phyloP scores from a whole-genome alignment of 1,284 basidiomycete genomes.

The Kwoniella shivajii region DNA sequence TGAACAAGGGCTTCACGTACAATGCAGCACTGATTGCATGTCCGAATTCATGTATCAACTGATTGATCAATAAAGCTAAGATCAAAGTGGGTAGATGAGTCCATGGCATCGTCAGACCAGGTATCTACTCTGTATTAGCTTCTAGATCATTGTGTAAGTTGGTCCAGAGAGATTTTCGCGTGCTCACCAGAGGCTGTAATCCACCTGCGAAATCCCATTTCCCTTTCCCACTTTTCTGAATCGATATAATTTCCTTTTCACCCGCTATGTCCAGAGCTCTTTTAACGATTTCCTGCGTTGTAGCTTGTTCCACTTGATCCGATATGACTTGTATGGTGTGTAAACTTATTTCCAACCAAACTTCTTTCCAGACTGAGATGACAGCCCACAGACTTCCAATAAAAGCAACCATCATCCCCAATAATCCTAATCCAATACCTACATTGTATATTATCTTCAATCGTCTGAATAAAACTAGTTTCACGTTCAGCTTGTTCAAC shows the following conservation, averaged over 20 bases:
- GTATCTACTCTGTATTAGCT: too few relatives aligned
- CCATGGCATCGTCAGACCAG: constrained; percentile 48
- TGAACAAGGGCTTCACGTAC: constrained; percentile 26
- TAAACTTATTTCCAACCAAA: constrained; percentile 12
- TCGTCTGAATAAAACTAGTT: background rate
- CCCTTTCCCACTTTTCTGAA: background rate
- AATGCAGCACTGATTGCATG: constrained; percentile 48
- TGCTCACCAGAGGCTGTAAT: constrained; percentile 37
- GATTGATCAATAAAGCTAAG: constrained; percentile 43
- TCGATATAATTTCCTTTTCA: background rate
- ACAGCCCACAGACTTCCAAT: constrained; percentile 8
- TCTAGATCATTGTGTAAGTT: too few relatives aligned
- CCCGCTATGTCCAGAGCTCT: constrained; percentile 11
- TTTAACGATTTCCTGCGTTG: constrained; percentile 9
- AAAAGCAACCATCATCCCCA: constrained; percentile 4
- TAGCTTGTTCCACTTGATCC: constrained; percentile 7
- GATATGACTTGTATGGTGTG: constrained; percentile 10
- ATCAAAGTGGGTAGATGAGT: constrained; percentile 46
- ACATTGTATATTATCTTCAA: constrained; percentile 14
- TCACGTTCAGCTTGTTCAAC: constrained; percentile 7
- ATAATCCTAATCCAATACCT: constrained; percentile 7
- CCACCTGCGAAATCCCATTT: background rate
- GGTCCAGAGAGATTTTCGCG: background rate
- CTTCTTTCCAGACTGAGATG: constrained; percentile 12
- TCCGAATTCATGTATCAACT: constrained; percentile 50